Evolutionary conservation across 768 basidiomycete genomes (phyloP), one percentile per base, ranked within the genome.

Genomic region (Mrakia hoshinonis): DNA sequence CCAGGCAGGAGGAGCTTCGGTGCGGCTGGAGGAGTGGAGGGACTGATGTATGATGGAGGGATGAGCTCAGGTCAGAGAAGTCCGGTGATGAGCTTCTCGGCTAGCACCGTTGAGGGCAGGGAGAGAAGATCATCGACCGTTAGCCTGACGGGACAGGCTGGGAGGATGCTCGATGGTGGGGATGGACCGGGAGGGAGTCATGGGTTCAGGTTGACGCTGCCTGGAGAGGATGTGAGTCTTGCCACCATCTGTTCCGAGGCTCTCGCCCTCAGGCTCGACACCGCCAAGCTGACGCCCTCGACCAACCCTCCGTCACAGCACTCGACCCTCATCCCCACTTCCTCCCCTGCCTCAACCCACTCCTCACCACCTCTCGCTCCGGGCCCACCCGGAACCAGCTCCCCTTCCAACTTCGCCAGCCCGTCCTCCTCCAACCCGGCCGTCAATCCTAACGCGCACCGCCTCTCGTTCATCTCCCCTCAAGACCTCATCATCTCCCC

Each of bases 401-500:
- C 43, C 54, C 18, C 29, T 20, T n/a, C 66, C 34, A 29, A 36
- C 51, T 36, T 26, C 43, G 39, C 10, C 68, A 47, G 4, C 58
- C 20, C 26, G 11, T 15, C 31, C n/a, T 48, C 55, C 55, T 68
- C 67, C 26, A 36, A 48, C 64, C 29, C 64, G 10, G 46, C 64
- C 47, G 34, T 36, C 54, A 60, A 55, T 54, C 67, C 54, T 7
- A 36, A 46, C 55, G 48, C 36, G 18, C 68, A 69, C 51, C 29
- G 36, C 7, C 68, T 69, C 39, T 47, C 29, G 34, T 69, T 69
- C 61, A 58, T 69, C 31, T 69, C 68, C 22, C 60, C 68, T 36
- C 58, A 62, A n/a, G 68, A 69, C 22, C 62, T 69, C 47, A 69
- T 69, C 68, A 51, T 47, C 12, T 69, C 68, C 1, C 68, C 68